A percentile compares a stretch with the other conserved stretches of the same genome.
phyloP scores from a whole-genome alignment of 768 basidiomycete genomes.

The Podaxis sp. region DNA sequence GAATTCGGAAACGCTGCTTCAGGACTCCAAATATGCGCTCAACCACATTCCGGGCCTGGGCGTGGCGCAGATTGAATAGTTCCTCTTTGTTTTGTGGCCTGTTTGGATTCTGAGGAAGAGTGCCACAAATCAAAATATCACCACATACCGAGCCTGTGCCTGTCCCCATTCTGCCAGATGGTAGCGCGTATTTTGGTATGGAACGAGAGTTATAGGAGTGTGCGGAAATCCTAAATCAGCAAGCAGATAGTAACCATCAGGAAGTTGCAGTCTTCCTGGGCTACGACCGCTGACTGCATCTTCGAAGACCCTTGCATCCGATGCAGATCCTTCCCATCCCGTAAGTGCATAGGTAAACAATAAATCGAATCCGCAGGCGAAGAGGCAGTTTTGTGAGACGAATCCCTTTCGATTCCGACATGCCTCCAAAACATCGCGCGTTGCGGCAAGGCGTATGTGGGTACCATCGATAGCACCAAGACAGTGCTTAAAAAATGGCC shows the following conservation, averaged over 20 bases:
- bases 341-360: slow-evolving; percentile 33
- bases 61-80: slow-evolving; percentile 42
- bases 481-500: slow-evolving; percentile 29
- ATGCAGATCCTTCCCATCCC: slow-evolving; percentile 39
- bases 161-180: slow-evolving; percentile 34
- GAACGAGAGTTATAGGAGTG: slow-evolving; percentile 29
- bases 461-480: slow-evolving; percentile 34
- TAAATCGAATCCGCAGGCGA: slow-evolving; percentile 30
- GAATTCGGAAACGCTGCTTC: slow-evolving; percentile 26
- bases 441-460: slow-evolving; percentile 22
- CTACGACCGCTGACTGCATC: slow-evolving; percentile 23
- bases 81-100: slow-evolving; percentile 38
- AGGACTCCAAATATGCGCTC: slow-evolving; percentile 39
- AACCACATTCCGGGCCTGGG: slow-evolving; percentile 36
- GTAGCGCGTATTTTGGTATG: slow-evolving; percentile 30
- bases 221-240: slow-evolving; percentile 30
- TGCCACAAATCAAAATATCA: slow-evolving; percentile 14
- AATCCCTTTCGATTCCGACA: slow-evolving; percentile 23
- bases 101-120: slow-evolving; percentile 1
- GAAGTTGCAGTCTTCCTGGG: slow-evolving; percentile 28
- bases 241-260: slow-evolving; percentile 28
- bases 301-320: slow-evolving; percentile 26
- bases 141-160: slow-evolving; percentile 14
- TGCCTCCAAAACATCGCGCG: slow-evolving; percentile 14
- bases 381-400: slow-evolving; percentile 40